These are phyloP conservation scores for Gamarada debralockiae DNA, from an alignment of 495 filamentous ascomycete genomes.

Conservation along the genomic window DNA sequence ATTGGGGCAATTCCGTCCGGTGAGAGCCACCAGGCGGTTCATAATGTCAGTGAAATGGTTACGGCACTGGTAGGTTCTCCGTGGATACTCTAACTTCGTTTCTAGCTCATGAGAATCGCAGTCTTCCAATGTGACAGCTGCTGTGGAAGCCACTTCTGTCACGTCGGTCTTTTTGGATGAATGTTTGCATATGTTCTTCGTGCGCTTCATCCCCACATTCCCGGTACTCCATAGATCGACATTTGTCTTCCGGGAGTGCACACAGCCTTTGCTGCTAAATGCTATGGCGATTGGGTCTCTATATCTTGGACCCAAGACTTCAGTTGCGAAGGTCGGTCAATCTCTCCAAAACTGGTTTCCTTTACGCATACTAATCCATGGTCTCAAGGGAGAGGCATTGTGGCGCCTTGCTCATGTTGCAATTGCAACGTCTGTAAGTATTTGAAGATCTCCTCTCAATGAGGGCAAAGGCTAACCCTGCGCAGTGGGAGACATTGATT, in stretches of 20 bases:
- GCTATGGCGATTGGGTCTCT: constrained; percentile 47
- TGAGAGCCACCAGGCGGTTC: constrained; percentile 42
- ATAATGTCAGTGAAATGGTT: constrained; percentile 46
- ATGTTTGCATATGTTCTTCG: constrained; percentile 49
- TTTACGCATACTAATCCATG: neutral
- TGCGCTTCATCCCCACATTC: constrained; percentile 45
- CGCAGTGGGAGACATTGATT: constrained; percentile 44
- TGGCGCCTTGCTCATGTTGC: constrained; percentile 47
- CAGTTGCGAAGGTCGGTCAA: too few species aligned
- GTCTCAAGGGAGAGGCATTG: constrained; percentile 39
- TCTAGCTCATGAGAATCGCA: too few species aligned
- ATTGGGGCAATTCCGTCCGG: constrained; percentile 39
- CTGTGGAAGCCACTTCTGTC: constrained; percentile 41
- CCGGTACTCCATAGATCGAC: constrained; percentile 45
- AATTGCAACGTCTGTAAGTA: too few species aligned
- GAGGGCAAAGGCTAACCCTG: too few species aligned
- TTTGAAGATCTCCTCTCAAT: neutral
- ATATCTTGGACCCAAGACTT: constrained; percentile 43
- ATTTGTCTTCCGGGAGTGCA: constrained; percentile 47
- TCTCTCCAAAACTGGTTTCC: too few species aligned
- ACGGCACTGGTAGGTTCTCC: constrained; percentile 41
- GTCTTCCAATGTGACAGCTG: constrained; percentile 44
- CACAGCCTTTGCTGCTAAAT: constrained; percentile 42
- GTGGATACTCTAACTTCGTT: too few species aligned
- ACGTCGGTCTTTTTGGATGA: constrained; percentile 47